Conservation (phyloP, 75 land plant species). For the Gnetum montanum region DNA sequence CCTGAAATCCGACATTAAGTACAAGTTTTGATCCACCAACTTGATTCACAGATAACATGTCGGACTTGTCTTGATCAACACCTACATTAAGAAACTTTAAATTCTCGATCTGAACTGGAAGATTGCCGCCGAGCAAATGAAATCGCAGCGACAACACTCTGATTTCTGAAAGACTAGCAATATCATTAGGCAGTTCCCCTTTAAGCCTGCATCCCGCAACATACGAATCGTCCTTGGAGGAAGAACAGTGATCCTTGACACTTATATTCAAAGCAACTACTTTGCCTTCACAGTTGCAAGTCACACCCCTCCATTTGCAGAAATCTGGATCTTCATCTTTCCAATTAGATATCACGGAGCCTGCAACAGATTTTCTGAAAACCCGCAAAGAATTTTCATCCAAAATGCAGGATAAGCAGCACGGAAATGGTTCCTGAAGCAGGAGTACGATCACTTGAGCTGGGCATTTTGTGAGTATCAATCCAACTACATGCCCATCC, state of each 20-base stretch:
- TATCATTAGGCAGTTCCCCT: constrained; percentile 20
- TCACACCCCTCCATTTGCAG: constrained; percentile 51
- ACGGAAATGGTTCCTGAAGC: too few species aligned
- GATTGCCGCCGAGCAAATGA: constrained; percentile 29
- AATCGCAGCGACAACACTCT: constrained; percentile 18
- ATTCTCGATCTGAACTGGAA: constrained; percentile 23
- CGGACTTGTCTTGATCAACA: too few species aligned
- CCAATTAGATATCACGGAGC: constrained; percentile 33
- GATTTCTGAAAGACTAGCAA: constrained; percentile 34
- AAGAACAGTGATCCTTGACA: background rate
- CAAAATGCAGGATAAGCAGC: background rate
- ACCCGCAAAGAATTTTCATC: constrained; percentile 26
- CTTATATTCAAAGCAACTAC: constrained; percentile 27
- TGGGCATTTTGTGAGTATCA: too few species aligned
- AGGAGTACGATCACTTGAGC: too few species aligned
- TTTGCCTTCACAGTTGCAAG: constrained; percentile 23
- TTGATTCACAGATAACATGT: too few species aligned
- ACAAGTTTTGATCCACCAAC: too few species aligned
- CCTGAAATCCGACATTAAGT: too few species aligned
- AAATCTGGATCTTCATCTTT: constrained; percentile 7
- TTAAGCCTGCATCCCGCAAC: background rate
- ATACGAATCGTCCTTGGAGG: background rate
- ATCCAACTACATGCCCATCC: too few species aligned
- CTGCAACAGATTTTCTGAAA: constrained; percentile 25
- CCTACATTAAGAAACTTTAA: constrained; percentile 20